Evolutionary conservation across 2,329 filamentous ascomycete genomes (phyloP), one percentile per base, ranked within the genome.

Genomic region (Cladosporium halotolerans): DNA sequence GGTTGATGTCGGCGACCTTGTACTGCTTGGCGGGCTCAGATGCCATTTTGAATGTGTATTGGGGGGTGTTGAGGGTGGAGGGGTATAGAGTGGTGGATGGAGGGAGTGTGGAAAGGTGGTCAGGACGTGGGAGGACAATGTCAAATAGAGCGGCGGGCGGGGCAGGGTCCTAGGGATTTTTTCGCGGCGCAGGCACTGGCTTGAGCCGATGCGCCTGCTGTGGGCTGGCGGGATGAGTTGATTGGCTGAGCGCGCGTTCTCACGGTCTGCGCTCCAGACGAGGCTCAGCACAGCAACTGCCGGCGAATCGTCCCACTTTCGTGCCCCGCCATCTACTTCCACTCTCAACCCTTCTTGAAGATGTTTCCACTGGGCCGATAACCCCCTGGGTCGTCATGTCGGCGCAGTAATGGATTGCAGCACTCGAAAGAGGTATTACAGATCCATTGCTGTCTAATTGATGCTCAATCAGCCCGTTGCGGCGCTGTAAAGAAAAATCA

Each of bases 1-100:
- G 86, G 73, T 87, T 79, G 74, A 97, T 88, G 83, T 97, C 93
- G 71, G 92, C 90, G 79, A 99, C 92, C 62, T 64, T 53, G 52
- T 53, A 53, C 44, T 47, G 44, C 52, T 47, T 53, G 36, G 52
- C 52, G 36, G 52, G 52, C 36, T 47, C 44, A 38, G 52, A 48
- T 36, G 34, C 40, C 52, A 53, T 53, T 36, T 6, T 48, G 43
- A 45, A 46, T 46, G 43, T 53, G 38, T 53, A 39, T 41, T 16
- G 33, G 43, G 40, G 38, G 45, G 47, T 38, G 33, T 31, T n/a
- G 40, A 36, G 18, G 18, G 18, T 31, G 9, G n/a, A 19, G 39
- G 16, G 31, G 44, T 46, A 41, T 18, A 41, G 39, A 40, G 34
- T 38, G 8, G 32, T 34, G 32, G 32, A 34, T 13, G 11, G 34